These are phyloP conservation scores for Apiospora marii DNA, from an alignment of 2,329 filamentous ascomycete genomes.

Conservation along the genomic window DNA sequence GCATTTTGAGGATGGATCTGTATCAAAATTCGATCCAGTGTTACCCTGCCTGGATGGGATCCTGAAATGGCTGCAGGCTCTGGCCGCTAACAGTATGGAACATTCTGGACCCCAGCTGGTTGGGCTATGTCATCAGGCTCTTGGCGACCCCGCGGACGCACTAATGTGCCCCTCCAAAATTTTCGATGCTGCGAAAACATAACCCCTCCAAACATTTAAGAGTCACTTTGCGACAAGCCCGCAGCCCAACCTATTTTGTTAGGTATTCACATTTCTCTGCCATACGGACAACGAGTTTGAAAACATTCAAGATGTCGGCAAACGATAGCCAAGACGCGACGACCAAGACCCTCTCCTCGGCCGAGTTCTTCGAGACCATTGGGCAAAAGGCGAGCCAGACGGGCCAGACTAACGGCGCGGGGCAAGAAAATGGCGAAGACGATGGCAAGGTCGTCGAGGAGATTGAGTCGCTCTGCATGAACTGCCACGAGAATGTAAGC, in stretches of 20 bases:
- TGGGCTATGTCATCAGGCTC: constrained; percentile 27
- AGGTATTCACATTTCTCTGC: not conserved
- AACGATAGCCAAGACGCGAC: constrained; percentile 46
- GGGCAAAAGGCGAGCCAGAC: constrained; percentile 64
- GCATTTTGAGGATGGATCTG: not conserved
- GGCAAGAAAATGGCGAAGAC: constrained; percentile 47
- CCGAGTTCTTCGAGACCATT: constrained; percentile 69
- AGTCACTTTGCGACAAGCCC: constrained; percentile 17
- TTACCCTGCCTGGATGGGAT: constrained; percentile 26
- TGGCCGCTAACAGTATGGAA: constrained; percentile 13
- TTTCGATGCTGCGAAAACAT: constrained; percentile 23
- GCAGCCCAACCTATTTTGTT: constrained; percentile 15
- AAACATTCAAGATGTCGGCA: constrained; percentile 50
- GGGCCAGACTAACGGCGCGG: constrained; percentile 33
- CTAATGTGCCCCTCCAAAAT: constrained; percentile 29
- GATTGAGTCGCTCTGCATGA: constrained; percentile 86
- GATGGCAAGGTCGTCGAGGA: constrained; percentile 68
- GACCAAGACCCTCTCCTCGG: constrained; percentile 40
- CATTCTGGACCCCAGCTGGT: constrained; percentile 12
- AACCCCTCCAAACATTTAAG: constrained; percentile 23
- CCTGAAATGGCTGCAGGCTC: not conserved
- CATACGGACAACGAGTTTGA: not conserved
- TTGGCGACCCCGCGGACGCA: constrained; percentile 27
- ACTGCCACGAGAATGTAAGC: constrained; percentile 78
- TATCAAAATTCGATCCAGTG: constrained; percentile 17